Base-by-base conservation (phyloP, 208 protist species). In the Leishmania aethiopica region DNA sequence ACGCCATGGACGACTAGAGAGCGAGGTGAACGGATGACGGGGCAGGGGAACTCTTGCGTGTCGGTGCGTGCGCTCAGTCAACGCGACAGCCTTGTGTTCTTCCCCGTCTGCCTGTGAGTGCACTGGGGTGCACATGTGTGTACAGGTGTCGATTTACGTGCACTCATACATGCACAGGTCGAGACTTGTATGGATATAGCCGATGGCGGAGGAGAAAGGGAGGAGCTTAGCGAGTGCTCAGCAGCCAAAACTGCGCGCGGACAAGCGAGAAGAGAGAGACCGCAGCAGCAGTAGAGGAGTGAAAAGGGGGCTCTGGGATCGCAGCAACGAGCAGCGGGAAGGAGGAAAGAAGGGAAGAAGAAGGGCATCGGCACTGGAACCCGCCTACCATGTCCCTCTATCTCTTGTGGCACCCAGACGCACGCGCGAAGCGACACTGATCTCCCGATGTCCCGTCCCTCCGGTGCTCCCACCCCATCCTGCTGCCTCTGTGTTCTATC, bases 1-100 rank as follows among this genome's bases (percentile, higher is more conserved):
- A n/a, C n/a, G n/a, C n/a, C n/a, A 90, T 93, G 83, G 86, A 92
- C 1, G 87, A 91, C 49, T 90, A 84, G 72, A 60, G 32, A 45
- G 37, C 1, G 49, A 59, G 45, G 49, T 55, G 45, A 57, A 25
- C 45, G 47, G 19, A 53, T 37, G 47, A 32, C 15, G 47, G 47
- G 19, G 28, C 22, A 47, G 45, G 49, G 13, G 37, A 35, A 28
- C n/a, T 35, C 60, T 13, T 35, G n/a, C n/a, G n/a, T 28, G 10
- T 66, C n/a, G 60, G n/a, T n/a, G n/a, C 60, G 13, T 13, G 28
- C 60, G 10, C 37, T 19, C 60, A n/a, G 60, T 66, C n/a, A 17
- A 66, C n/a, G n/a, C 60, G 60, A 10, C n/a, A 35, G 60, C 60
- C 11, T 66, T 37, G 60, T 66, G n/a, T 35, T 35, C 60, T 37